Evolutionary conservation across 495 filamentous ascomycete species (phyloP).

Genomic region (Penicillium bialowiezense): DNA sequence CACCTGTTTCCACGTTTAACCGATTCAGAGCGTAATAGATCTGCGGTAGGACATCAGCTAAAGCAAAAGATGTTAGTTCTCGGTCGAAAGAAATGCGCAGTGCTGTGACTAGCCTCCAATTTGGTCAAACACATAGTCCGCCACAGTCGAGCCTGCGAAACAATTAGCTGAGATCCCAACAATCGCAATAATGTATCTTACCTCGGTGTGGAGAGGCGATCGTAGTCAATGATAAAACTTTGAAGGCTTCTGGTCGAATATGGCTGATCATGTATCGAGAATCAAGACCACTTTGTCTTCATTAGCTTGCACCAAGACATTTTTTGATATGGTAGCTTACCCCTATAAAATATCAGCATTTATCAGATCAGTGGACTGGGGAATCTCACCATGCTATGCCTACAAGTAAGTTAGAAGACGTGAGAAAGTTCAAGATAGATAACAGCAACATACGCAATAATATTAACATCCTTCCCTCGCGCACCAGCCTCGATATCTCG

Average conservation of each 20-base stretch:
- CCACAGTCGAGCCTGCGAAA: slow-evolving; percentile 66
- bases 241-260: slow-evolving; percentile 66
- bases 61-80: neutral
- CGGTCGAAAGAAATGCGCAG: neutral
- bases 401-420: slow-evolving; percentile 26
- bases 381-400: slow-evolving; percentile 68
- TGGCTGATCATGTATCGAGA: slow-evolving; percentile 88
- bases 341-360: slow-evolving; percentile 31
- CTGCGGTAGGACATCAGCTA: slow-evolving; percentile 56
- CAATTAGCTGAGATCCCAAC: slow-evolving; percentile 1
- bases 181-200: slow-evolving; percentile 5
- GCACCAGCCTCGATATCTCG: slow-evolving; percentile 64
- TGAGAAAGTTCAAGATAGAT: neutral
- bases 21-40: slow-evolving; percentile 67
- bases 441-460: slow-evolving; percentile 66
- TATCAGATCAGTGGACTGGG: neutral
- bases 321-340: slow-evolving; percentile 30
- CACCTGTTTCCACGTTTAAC: slow-evolving; percentile 72
- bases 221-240: slow-evolving; percentile 78
- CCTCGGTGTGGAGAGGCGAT: slow-evolving; percentile 86
- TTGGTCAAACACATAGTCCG: slow-evolving; percentile 74
- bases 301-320: slow-evolving; percentile 18
- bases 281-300: slow-evolving; percentile 69
- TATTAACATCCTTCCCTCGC: slow-evolving; percentile 74
- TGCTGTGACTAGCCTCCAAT: slow-evolving; percentile 49